These are phyloP conservation scores for Neospora caninum DNA, from an alignment of 169 alveolate genomes.

Conservation along the genomic window DNA sequence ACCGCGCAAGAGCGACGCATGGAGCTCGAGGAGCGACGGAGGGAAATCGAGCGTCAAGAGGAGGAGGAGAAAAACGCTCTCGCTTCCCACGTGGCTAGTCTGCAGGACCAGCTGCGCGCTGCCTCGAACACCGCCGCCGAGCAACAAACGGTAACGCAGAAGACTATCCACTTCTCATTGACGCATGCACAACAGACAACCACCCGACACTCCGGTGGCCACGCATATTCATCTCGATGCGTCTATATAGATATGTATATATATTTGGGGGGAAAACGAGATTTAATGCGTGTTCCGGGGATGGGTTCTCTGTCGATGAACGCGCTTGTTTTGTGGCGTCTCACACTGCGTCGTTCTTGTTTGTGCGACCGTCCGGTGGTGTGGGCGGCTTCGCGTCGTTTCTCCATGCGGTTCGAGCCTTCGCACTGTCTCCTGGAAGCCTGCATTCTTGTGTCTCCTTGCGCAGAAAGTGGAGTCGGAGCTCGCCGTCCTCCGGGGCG, in stretches of 20 bases:
- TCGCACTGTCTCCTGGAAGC: no score
- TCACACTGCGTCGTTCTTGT: no score
- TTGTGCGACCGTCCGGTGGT: no score
- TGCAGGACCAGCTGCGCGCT: background rate
- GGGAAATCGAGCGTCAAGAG: background rate
- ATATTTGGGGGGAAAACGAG: background rate
- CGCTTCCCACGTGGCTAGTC: background rate
- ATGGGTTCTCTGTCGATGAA: no score
- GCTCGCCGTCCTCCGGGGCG: slow-evolving; percentile 19
- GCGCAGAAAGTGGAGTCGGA: background rate
- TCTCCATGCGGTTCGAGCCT: no score
- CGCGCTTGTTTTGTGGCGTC: no score
- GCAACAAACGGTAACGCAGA: background rate
- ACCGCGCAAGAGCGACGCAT: background rate
- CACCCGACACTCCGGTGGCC: no score
- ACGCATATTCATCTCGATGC: background rate
- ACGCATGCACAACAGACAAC: no score
- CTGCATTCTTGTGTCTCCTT: no score
- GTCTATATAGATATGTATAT: background rate
- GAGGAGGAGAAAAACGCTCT: background rate
- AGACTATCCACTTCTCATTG: no score
- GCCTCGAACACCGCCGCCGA: background rate
- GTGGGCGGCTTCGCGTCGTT: no score
- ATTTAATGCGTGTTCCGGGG: background rate
- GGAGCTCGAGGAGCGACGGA: slow-evolving; percentile 1